Base-by-base conservation (phyloP, 2,329 filamentous ascomycete species). In the Tolypocladium tropicale region DNA sequence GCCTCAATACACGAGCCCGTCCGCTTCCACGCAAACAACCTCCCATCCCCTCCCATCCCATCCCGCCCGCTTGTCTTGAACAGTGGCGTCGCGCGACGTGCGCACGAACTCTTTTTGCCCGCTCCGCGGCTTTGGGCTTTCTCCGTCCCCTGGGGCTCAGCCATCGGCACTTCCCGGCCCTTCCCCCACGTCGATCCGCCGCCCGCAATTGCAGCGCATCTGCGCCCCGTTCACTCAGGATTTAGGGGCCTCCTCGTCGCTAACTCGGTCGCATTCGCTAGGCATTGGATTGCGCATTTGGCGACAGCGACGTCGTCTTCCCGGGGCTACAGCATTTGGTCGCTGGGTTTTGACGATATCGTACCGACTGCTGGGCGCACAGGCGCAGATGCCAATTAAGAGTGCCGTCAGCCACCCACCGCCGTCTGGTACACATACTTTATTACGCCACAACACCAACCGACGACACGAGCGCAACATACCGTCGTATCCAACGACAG, bases 91-190 rank as follows among this genome's bases (percentile, higher is more conserved):
- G 43, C 43, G 43, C 43, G 25, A 49, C 25, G 28, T 32, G 28
- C 28, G 28, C 46, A 21, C 46, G 25, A n/a, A 30, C 25, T 7
- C 11, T 28, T 32, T 30, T 28, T 21, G 16, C 9, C 1, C 11
- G 9, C 18, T 21, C 16, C 25, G 6, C n/a, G 10, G 46, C 25
- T 49, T 18, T 49, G 34, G 51, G 53, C 25, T 55, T 16, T 34
- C 28, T 28, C 48, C 48, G 46, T 52, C 46, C 34, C n/a, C 48
- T 50, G 48, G 54, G 48, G 51, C 54, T 30, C 48, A 52, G 54
- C 34, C 48, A 55, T 52, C 54, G 54, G 54, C 54, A 43, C 48
- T 52, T 46, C 48, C 54, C 54, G 54, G 54, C 54, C 55, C n/a
- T 23, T 52, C 43, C 46, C 52, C 55, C 52, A 52, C 52, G 50